Base-by-base conservation (phyloP, 2,329 filamentous ascomycete species). In the Stemphylium lycopersici region DNA sequence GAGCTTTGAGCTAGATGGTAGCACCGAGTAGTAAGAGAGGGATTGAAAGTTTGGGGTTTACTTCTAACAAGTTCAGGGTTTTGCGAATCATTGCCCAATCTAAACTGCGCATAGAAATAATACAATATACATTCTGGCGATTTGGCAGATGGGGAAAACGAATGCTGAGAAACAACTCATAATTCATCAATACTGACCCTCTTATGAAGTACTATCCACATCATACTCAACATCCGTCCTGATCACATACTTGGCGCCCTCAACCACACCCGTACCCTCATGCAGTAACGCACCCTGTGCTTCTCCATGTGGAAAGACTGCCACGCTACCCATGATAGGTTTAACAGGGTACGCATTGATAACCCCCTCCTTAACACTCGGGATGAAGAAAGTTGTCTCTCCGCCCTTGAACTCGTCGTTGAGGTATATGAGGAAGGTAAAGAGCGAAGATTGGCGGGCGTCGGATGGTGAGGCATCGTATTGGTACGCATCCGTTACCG, bases 351-450 rank as follows among this genome's bases (percentile, higher is more conserved):
- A 89, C 0, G 87, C 87, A 61, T 90, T 89, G 60, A 90, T 80
- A 0, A 80, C 81, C 0, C 87, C 87, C 58, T 90, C 87, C 15
- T 80, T 78, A 0, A 82, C 78, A 4, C 83, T 86, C 0, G 88
- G 88, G 4, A 89, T 72, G 70, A 90, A 90, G 65, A 88, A 90
- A 0, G 86, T 89, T 0, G 87, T 90, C 70, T 90, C 87, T 20
- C 87, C 87, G 8, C 85, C 87, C 60, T 87, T 84, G 48, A 90
- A 90, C 52, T 90, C 87, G 57, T 90, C 87, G 44, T 89, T 89
- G 2, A 90, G 77, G 61, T 90, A 90, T 2, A 90, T 80, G 13
- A 90, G 71, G 66, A 90, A 89, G 0, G 87, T 90, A 61, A 88
- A 90, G 2, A 90, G 76, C 0, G 86, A 88, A 22, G 86, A 88